These are phyloP conservation scores for Leptodermis oblonga DNA, from an alignment of 257 asterid genomes.

Conservation along the genomic window DNA sequence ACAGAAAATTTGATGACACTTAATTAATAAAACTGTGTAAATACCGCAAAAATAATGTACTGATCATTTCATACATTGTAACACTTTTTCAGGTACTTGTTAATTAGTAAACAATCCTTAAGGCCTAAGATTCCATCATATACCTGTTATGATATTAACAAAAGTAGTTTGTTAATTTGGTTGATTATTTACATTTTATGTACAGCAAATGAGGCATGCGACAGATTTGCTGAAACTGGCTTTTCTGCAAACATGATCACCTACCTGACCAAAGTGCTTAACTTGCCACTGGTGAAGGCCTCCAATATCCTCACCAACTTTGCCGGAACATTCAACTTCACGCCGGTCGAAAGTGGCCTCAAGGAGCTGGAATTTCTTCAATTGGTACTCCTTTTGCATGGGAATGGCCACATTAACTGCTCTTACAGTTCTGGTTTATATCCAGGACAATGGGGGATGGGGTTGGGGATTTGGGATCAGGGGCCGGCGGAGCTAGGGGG, in stretches of 20 bases:
- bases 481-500: too few species aligned
- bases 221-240: slow-evolving; percentile 65
- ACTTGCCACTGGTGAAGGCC: slow-evolving; percentile 79
- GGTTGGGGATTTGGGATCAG: slow-evolving; percentile 87
- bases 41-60: too few species aligned
- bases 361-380: slow-evolving; percentile 71
- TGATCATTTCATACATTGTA: too few species aligned
- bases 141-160: too few species aligned
- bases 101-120: too few species aligned
- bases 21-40: too few species aligned
- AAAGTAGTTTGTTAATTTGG: too few species aligned
- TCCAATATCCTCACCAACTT: slow-evolving; percentile 68
- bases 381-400: slow-evolving; percentile 74
- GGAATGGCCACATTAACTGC: slow-evolving; percentile 65
- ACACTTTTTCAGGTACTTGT: too few species aligned
- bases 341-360: slow-evolving; percentile 53
- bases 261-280: slow-evolving; percentile 61
- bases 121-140: too few species aligned
- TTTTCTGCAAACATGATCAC: slow-evolving; percentile 81
- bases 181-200: too few species aligned
- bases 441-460: slow-evolving; percentile 84
- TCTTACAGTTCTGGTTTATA: slow-evolving; percentile 65
- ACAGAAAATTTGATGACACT: too few species aligned
- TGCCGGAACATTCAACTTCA: slow-evolving; percentile 61
- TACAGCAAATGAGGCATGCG: slow-evolving; percentile 77